phyloP scores from a whole-genome alignment of 2,329 filamentous ascomycete genomes.

The Venturia oleaginea region DNA sequence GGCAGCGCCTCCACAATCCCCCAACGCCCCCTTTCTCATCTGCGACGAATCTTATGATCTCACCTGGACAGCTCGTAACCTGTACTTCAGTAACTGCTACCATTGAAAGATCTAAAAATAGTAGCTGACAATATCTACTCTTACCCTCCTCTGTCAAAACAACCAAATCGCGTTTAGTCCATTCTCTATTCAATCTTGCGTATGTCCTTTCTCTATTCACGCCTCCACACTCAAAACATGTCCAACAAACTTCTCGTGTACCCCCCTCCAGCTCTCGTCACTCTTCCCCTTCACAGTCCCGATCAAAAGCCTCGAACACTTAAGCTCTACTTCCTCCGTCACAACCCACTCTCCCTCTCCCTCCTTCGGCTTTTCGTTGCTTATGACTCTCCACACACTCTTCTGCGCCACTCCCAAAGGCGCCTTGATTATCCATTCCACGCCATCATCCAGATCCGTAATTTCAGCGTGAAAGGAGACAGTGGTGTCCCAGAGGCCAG shows the following conservation, averaged over 20 bases:
- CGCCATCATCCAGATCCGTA: slow-evolving; percentile 25
- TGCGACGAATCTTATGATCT: background rate
- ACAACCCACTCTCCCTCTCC: slow-evolving; percentile 23
- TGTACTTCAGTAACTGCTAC: no score
- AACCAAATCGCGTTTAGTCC: no score
- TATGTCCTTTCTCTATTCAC: background rate
- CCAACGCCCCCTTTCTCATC: background rate
- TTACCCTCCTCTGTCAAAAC: background rate
- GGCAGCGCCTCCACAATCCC: no score
- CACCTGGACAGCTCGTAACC: background rate
- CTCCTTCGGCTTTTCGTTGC: slow-evolving; percentile 17
- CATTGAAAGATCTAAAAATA: background rate
- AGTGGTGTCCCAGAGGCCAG: slow-evolving; percentile 28
- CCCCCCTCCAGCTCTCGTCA: slow-evolving; percentile 27
- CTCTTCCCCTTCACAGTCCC: slow-evolving; percentile 29
- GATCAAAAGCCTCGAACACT: slow-evolving; percentile 24
- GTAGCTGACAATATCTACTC: background rate
- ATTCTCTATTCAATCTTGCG: background rate
- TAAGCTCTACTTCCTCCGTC: slow-evolving; percentile 30
- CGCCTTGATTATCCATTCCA: slow-evolving; percentile 27
- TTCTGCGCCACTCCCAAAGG: slow-evolving; percentile 26
- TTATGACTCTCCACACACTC: slow-evolving; percentile 24
- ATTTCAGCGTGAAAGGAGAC: slow-evolving; percentile 27
- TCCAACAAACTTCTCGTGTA: slow-evolving; percentile 24
- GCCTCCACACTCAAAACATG: slow-evolving; percentile 7